These are phyloP conservation scores for Carallia pectinifolia DNA, from an alignment of 345 rosid genomes.

Conservation along the genomic window DNA sequence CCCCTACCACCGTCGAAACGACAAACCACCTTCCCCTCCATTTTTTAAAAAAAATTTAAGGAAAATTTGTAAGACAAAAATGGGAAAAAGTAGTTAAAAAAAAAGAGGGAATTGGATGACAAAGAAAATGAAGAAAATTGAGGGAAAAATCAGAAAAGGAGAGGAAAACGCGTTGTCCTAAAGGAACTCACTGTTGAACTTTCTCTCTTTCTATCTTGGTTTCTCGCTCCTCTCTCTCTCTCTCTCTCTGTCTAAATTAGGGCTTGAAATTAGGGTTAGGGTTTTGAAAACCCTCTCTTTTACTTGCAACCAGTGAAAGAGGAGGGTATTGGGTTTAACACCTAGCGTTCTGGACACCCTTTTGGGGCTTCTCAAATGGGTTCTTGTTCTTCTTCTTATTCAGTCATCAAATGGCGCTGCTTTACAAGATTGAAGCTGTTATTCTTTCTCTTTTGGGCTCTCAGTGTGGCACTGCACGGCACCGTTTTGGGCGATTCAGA, in stretches of 20 bases:
- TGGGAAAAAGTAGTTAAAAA: not conserved
- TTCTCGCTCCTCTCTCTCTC: slow-evolving; percentile 15
- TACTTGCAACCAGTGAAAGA: slow-evolving; percentile 8
- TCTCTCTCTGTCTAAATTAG: slow-evolving; percentile 17
- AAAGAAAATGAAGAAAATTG: slow-evolving; percentile 3
- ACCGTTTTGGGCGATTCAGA: slow-evolving; percentile 45
- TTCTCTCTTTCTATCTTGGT: slow-evolving; percentile 5
- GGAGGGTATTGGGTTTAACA: slow-evolving; percentile 13
- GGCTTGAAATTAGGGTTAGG: slow-evolving; percentile 38
- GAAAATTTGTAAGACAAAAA: too few relatives aligned
- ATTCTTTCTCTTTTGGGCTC: slow-evolving; percentile 25
- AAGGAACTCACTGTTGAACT: slow-evolving; percentile 38
- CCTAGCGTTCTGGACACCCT: slow-evolving; percentile 19
- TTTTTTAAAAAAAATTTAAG: not conserved
- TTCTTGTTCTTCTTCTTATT: slow-evolving; percentile 33
- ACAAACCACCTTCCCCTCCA: not conserved
- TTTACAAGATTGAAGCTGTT: slow-evolving; percentile 27
- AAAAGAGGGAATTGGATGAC: slow-evolving; percentile 1
- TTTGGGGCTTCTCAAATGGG: slow-evolving; percentile 43
- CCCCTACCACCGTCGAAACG: slow-evolving; percentile 2
- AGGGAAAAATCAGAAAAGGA: not conserved
- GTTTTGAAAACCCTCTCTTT: slow-evolving; percentile 3
- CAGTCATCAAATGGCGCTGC: slow-evolving; percentile 51
- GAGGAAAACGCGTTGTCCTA: slow-evolving; percentile 58
- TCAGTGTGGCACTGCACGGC: slow-evolving; percentile 21